Evolutionary conservation across 1,139 yeast genomes (phyloP), one percentile per base, ranked within the genome.

Genomic region (Kurtzmaniella quercitrusa): DNA sequence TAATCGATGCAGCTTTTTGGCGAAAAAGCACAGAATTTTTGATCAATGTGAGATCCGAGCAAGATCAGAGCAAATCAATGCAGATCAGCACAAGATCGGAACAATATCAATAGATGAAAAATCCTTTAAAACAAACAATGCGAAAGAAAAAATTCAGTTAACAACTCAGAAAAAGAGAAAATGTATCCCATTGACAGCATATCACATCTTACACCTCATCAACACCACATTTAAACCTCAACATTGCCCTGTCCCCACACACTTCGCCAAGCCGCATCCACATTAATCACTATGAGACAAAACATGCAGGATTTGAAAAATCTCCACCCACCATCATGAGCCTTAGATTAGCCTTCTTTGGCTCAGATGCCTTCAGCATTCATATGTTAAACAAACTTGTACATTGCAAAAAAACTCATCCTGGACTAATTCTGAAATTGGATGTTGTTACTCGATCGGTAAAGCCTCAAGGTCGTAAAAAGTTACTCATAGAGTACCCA

Each of bases 351-450:
- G 82, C 88, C 5, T 87, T 82, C 56, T 89, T 91, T 60, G 97
- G 97, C 1, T 79, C 93, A 4, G 98, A 89, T 55, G 60, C 59
- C 33, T 89, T 88, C 63, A 83, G 95, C 49, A 74, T 82, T 6
- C 66, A 65, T 8, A 77, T 91, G 5, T 66, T 89, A 36, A 53
- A 61, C 9, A 69, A 65, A 14, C 61, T 88, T 5, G 49, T 71
- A 2, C 55, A 64, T 2, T 61, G 76, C 37, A 58, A 60, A 42
- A 38, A 47, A n/a, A 19, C 45, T 11, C 47, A 55, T 14, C 66
- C 71, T 0, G 47, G 52, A 0, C 50, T 59, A 4, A 67, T 80
- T n/a, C 60, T 61, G 2, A 54, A 65, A 1, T 60, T 87, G 8
- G 84, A 84, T 49, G 76, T 87, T 9, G 76, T 88, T 5, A 80